Evolutionary conservation across 2,329 filamentous ascomycete genomes (phyloP).

Genomic region (Aspergillus brunneoviolaceus): DNA sequence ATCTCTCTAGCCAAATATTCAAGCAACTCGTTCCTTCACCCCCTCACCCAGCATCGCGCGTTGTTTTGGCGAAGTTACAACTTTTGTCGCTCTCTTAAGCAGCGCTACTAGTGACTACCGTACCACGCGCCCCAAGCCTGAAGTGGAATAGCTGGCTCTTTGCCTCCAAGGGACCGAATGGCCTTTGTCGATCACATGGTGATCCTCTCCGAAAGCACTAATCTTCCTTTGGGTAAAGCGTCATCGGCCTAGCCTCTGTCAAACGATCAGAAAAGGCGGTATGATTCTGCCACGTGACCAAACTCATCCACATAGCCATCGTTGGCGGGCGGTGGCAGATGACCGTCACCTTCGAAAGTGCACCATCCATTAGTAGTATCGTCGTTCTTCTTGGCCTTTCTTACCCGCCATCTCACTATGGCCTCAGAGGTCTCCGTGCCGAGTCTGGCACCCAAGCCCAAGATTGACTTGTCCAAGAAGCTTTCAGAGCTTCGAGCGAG

Average conservation of each 20-base stretch:
- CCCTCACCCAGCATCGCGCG: neutral
- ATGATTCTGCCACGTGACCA: neutral
- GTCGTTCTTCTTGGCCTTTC: neutral
- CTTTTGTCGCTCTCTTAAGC: neutral
- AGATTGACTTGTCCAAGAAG: conserved; percentile 43
- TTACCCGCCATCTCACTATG: conserved; percentile 19
- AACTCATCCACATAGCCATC: conserved; percentile 2
- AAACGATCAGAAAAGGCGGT: conserved; percentile 14
- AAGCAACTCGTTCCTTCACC: neutral
- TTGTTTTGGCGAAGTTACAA: neutral
- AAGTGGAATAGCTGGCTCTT: conserved; percentile 6
- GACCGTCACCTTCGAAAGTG: neutral
- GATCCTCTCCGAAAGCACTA: conserved; percentile 6
- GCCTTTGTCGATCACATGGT: conserved; percentile 11
- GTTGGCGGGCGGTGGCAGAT: conserved; percentile 2
- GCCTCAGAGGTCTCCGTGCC: conserved; percentile 18
- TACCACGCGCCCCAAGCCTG: conserved; percentile 13
- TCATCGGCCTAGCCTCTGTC: neutral
- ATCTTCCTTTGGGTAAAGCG: conserved; percentile 3
- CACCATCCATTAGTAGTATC: neutral
- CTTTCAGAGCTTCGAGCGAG: conserved; percentile 38
- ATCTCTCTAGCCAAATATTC: neutral
- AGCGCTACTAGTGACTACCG: neutral
- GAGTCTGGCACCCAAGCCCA: conserved; percentile 20
- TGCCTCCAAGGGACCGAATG: conserved; percentile 9